Evolutionary conservation across 1,284 basidiomycete species (phyloP).

Genomic region (Tylopilus orsonianus): DNA sequence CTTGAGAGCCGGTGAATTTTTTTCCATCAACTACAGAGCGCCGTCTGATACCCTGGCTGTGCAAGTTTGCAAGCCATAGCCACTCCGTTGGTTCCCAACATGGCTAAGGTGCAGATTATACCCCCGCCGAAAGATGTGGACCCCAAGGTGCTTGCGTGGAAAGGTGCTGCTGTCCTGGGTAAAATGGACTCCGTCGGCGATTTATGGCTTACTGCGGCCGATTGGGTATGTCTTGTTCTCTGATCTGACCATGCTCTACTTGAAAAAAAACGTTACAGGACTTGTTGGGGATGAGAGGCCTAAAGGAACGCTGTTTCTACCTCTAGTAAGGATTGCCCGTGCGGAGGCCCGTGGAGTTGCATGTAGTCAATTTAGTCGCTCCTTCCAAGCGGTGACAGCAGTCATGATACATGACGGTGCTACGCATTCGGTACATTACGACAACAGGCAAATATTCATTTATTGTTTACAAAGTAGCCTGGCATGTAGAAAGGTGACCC

Average conservation of each 20-base stretch:
- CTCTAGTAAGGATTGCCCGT: slow-evolving; percentile 37
- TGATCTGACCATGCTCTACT: slow-evolving; percentile 1
- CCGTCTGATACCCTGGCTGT: slow-evolving; percentile 10
- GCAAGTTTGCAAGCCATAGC: slow-evolving; percentile 76
- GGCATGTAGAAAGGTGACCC: slow-evolving; percentile 7
- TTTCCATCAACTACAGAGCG: slow-evolving; percentile 1
- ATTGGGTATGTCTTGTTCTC: slow-evolving; percentile 68
- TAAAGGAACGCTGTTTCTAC: slow-evolving; percentile 80
- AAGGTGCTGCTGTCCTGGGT: slow-evolving; percentile 91
- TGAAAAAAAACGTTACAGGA: slow-evolving; percentile 47
- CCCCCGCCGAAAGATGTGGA: slow-evolving; percentile 93
- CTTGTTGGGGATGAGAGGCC: slow-evolving; percentile 71
- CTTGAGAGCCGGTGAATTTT: slow-evolving; percentile 69
- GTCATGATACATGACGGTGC: neutral
- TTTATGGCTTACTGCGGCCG: slow-evolving; percentile 82
- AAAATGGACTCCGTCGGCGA: slow-evolving; percentile 90
- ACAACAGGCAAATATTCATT: slow-evolving; percentile 8
- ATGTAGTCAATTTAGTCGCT: neutral
- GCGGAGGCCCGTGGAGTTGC: neutral
- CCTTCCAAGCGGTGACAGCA: neutral
- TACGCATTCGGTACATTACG: slow-evolving; percentile 18
- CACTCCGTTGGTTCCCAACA: slow-evolving; percentile 74
- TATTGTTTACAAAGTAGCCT: neutral
- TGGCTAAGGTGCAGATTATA: slow-evolving; percentile 86
- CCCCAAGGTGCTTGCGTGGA: slow-evolving; percentile 89